Conservation (phyloP, 2,329 filamentous ascomycete genomes). For the Exophiala oligosperma region DNA sequence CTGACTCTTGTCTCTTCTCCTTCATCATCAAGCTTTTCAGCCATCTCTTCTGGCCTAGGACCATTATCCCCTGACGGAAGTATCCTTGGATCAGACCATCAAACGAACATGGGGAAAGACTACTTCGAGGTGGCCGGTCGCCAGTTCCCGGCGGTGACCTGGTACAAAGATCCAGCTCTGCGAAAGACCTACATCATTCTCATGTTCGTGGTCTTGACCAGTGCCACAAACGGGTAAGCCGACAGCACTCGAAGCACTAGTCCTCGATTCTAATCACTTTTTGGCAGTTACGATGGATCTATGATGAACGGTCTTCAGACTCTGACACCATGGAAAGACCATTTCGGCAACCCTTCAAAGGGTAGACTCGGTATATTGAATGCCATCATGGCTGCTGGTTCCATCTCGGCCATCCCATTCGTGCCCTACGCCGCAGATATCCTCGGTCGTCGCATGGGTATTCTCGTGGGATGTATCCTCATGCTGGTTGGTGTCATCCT, state of each 20-base stretch:
- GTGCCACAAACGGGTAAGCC: slow-evolving; percentile 41
- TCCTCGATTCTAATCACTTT: neutral
- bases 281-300: slow-evolving; percentile 24
- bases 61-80: neutral
- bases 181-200: slow-evolving; percentile 58
- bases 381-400: slow-evolving; percentile 40
- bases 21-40: slow-evolving; percentile 8
- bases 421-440: slow-evolving; percentile 51
- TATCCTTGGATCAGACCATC: neutral
- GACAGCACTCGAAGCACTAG: neutral
- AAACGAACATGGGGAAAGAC: slow-evolving; percentile 19
- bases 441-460: slow-evolving; percentile 47
- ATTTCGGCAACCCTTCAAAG: slow-evolving; percentile 27
- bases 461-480: slow-evolving; percentile 40
- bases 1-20: slow-evolving; percentile 1
- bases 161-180: slow-evolving; percentile 58
- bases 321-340: slow-evolving; percentile 21
- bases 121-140: slow-evolving; percentile 26
- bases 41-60: slow-evolving; percentile 1
- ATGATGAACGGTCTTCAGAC: slow-evolving; percentile 28
- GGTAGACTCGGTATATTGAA: slow-evolving; percentile 26
- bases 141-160: slow-evolving; percentile 56
- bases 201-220: slow-evolving; percentile 60
- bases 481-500: slow-evolving; percentile 31
- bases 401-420: slow-evolving; percentile 48